Percentiles rank a stretch among this genome's conserved stretches.
These are phyloP conservation scores for Musa schizocarpa DNA, from an alignment of 176 grass and related monocot genomes.

Conservation along the genomic window DNA sequence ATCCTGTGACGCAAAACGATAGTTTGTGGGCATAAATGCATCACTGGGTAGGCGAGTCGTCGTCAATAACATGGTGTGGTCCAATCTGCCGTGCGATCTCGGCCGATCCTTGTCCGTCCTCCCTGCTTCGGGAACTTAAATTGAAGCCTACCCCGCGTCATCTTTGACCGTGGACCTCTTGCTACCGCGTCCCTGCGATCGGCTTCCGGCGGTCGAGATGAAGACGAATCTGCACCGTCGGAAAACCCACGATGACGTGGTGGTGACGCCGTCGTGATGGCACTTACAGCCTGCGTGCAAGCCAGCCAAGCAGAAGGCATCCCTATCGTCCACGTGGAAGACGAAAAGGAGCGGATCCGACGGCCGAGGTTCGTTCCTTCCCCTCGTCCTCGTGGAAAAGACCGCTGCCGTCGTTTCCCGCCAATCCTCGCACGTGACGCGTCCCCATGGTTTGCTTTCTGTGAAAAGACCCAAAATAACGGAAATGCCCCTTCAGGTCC, in stretches of 20 bases:
- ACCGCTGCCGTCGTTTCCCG: constrained; percentile 8
- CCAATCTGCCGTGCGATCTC: background rate
- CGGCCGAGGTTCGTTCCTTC: background rate
- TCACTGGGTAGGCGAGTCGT: too few relatives aligned
- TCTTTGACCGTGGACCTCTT: too few relatives aligned
- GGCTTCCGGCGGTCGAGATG: background rate
- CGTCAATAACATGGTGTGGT: too few relatives aligned
- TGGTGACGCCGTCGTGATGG: background rate
- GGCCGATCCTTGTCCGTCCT: background rate
- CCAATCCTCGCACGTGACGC: background rate
- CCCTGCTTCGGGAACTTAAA: too few relatives aligned
- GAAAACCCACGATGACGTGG: background rate
- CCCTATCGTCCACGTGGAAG: background rate
- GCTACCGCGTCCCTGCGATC: too few relatives aligned
- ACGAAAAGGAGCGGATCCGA: background rate
- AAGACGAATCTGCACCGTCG: too few relatives aligned
- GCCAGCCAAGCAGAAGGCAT: background rate
- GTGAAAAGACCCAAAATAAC: background rate
- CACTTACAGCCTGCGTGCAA: background rate
- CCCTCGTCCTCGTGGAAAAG: background rate
- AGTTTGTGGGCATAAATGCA: too few relatives aligned
- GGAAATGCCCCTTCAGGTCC: background rate
- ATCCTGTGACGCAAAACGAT: too few relatives aligned
- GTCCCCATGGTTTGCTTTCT: too few relatives aligned
- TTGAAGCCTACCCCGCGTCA: too few relatives aligned